Conservation (phyloP, 257 asterid species). For the Solanum lycopersicoides region DNA sequence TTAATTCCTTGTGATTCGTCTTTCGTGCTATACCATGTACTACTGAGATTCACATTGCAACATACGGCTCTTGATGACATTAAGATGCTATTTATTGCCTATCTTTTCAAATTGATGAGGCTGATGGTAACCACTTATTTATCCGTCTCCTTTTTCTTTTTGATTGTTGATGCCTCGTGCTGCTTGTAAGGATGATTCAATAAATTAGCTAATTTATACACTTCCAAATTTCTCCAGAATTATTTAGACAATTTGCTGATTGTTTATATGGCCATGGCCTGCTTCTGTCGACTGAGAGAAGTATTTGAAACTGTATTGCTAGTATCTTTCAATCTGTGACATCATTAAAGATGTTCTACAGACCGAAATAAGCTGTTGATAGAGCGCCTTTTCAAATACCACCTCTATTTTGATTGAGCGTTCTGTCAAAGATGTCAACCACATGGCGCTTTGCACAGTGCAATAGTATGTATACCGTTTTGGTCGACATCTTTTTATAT, state of each 20-base stretch:
- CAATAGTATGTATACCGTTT: neutral
- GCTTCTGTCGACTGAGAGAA: neutral
- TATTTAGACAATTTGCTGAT: neutral
- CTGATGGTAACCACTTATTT: neutral
- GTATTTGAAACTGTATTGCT: neutral
- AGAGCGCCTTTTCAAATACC: neutral
- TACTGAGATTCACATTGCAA: neutral
- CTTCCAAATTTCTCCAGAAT: neutral
- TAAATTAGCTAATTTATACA: neutral
- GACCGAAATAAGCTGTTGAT: neutral
- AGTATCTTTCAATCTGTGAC: neutral
- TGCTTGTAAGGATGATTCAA: neutral
- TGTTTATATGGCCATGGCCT: neutral
- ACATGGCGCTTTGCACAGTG: neutral
- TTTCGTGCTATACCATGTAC: neutral
- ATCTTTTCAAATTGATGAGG: neutral
- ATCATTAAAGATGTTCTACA: neutral
- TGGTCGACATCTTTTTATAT: neutral
- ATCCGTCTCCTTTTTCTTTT: neutral
- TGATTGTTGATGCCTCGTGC: neutral
- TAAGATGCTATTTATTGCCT: neutral
- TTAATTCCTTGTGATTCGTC: neutral
- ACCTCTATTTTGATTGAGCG: accelerated
- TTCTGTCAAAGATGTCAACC: neutral
- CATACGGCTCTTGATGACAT: neutral